A percentile compares a stretch with the other conserved stretches of the same genome.
Evolutionary conservation across 441 rosid species (phyloP).

Genomic region (Heliophila coronopifolia): DNA sequence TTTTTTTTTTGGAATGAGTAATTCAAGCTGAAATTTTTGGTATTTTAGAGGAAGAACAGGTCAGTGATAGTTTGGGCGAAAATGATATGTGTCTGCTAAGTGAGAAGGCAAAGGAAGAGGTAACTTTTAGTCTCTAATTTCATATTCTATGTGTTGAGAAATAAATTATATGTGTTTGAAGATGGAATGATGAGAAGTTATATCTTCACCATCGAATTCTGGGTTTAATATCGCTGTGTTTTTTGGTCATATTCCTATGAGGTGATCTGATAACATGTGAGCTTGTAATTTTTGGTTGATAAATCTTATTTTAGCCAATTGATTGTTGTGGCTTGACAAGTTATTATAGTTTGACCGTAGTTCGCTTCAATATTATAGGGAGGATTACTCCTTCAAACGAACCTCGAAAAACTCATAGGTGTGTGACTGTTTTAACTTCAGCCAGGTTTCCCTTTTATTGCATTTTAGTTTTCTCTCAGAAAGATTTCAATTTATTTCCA

Average conservation of each 20-base stretch:
- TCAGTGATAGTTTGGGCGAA: constrained; percentile 27
- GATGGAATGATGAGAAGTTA: neutral
- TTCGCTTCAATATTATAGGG: constrained; percentile 36
- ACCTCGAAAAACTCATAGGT: constrained; percentile 58
- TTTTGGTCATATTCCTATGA: neutral
- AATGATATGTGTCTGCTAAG: constrained; percentile 36
- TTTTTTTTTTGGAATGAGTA: neutral
- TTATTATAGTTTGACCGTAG: constrained; percentile 4
- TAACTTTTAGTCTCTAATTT: neutral
- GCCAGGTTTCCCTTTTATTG: neutral
- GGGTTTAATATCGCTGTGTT: neutral
- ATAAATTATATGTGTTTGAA: no score
- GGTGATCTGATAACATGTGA: neutral
- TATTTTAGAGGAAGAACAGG: constrained; percentile 48
- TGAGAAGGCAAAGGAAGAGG: constrained; percentile 19
- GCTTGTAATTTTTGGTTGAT: neutral
- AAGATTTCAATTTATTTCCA: neutral
- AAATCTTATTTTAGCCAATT: neutral
- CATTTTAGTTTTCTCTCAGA: neutral
- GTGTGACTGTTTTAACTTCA: neutral
- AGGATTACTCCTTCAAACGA: constrained; percentile 52
- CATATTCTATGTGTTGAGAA: no score
- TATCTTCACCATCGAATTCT: neutral
- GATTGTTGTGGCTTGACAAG: constrained; percentile 1
- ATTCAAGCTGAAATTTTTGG: constrained; percentile 1